Percentiles rank a stretch among this genome's conserved stretches.
Evolutionary conservation across 768 basidiomycete genomes (phyloP).

Genomic region (Tylopilus sp.): DNA sequence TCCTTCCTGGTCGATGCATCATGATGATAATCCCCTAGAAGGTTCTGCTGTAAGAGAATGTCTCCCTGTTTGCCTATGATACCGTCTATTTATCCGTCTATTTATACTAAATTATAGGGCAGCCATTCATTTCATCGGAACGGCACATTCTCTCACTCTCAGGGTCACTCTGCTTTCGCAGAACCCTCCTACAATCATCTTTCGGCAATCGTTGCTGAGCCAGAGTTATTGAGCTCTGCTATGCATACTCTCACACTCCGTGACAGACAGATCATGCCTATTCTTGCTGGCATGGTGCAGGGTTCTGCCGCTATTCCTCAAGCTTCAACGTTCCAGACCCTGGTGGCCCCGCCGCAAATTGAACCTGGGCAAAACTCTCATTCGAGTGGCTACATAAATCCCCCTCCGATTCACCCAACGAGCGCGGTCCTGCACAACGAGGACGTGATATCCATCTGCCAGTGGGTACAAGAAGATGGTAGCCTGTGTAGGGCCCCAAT

Average conservation of each 20-base stretch:
- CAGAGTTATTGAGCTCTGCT: neutral
- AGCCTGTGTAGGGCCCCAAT: neutral
- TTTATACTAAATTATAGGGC: too few species aligned
- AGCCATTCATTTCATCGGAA: neutral
- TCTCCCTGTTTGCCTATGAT: neutral
- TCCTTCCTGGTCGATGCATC: too few species aligned
- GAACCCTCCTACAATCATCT: neutral
- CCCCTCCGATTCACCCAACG: neutral
- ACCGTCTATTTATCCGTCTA: neutral
- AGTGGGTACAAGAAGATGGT: conserved; percentile 6
- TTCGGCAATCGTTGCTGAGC: neutral
- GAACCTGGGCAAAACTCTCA: neutral
- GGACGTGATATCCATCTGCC: neutral
- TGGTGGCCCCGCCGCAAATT: accelerated
- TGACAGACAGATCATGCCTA: neutral
- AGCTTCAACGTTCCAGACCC: neutral
- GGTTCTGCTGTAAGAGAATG: neutral
- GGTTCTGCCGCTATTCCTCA: neutral
- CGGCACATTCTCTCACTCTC: too few species aligned
- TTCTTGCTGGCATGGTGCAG: neutral
- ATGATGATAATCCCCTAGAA: neutral
- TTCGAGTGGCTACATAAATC: neutral
- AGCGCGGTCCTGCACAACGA: neutral
- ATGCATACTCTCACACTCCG: neutral
- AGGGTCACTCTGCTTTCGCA: too few species aligned